A percentile compares a stretch with the other conserved stretches of the same genome.
Conservation (phyloP, 352 stramenopile species). For the Achlya hypogyna region DNA sequence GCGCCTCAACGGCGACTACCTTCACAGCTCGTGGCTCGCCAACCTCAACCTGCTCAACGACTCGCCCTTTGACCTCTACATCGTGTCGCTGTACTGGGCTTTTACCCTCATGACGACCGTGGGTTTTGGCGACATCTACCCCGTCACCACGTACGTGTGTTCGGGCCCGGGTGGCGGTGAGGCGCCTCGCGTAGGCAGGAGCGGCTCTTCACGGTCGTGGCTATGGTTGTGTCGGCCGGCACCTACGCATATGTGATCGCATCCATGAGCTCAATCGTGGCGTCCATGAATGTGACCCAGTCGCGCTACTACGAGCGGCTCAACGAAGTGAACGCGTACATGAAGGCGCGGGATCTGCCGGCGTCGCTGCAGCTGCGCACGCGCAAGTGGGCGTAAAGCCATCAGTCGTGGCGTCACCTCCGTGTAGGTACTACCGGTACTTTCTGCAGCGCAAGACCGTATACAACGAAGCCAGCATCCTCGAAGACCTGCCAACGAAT, state of each 20-base stretch:
- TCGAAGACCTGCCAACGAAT: background rate
- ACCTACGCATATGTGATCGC: conserved; percentile 69
- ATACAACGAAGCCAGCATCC: conserved; percentile 4
- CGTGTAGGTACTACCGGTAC: background rate
- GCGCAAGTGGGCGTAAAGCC: conserved; percentile 13
- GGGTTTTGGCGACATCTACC: conserved; percentile 55
- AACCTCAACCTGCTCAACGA: conserved; percentile 15
- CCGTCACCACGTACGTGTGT: conserved; percentile 23
- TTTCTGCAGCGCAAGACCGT: background rate
- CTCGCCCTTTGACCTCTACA: conserved; percentile 30
- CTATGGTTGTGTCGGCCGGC: conserved; percentile 57
- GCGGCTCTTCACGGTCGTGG: conserved; percentile 39
- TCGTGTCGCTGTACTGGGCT: conserved; percentile 52
- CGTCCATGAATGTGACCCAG: conserved; percentile 36
- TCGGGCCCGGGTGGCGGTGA: background rate
- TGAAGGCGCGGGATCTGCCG: conserved; percentile 39
- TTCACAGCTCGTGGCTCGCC: background rate
- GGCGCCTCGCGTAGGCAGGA: background rate
- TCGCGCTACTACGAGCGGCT: conserved; percentile 44
- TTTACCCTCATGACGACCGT: conserved; percentile 72
- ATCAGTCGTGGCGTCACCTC: background rate
- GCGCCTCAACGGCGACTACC: conserved; percentile 2
- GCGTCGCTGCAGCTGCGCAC: conserved; percentile 29
- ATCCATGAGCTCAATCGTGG: conserved; percentile 42
- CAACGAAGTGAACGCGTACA: conserved; percentile 45